Evolutionary conservation across 345 rosid genomes (phyloP), one percentile per base, ranked within the genome.

Genomic region (Fremontodendron californicum): DNA sequence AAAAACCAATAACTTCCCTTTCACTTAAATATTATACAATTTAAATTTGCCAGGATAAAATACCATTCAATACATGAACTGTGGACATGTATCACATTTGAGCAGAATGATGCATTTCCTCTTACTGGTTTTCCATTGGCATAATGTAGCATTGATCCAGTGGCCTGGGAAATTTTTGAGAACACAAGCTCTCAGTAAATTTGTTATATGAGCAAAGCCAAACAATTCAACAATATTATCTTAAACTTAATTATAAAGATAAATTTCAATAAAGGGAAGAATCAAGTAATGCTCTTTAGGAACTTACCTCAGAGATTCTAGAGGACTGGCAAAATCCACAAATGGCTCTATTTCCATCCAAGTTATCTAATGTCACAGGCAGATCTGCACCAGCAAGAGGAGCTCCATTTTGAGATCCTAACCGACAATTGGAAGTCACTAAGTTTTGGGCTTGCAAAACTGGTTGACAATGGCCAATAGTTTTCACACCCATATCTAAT

Each of bases 251-350:
- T 11, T 4, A 62, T 23, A 13, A 27, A 37, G 31, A 31, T 29
- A 46, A 69, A 48, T 29, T 29, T 19, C 27, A 49, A 33, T 18
- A 29, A 19, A 48, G 48, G 25, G 61, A 65, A 54, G 0, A 45
- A 40, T 9, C 45, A 73, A 21, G 42, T 10, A 55, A 27, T 5
- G 33, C 25, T 6, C n/a, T 25, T 13, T 19, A 61, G 11, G 39
- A 73, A 49, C 16, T 68, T 82, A 93, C 98, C 93, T 87, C 88
- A 29, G 95, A 80, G 72, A 86, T 72, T 25, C 23, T 82, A 62
- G 85, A 80, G 27, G 93, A 84, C 48, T 85, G 93, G 82, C 98
- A 94, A 84, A 94, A 94, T 54, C 82, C 95, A 87, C 98, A 94
- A 39, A 78, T 76, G 35, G 76, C 73, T 33, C 75, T 66, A 46